Conservation (phyloP, 2,329 filamentous ascomycete species). For the Calcarisporium arbuscula region DNA sequence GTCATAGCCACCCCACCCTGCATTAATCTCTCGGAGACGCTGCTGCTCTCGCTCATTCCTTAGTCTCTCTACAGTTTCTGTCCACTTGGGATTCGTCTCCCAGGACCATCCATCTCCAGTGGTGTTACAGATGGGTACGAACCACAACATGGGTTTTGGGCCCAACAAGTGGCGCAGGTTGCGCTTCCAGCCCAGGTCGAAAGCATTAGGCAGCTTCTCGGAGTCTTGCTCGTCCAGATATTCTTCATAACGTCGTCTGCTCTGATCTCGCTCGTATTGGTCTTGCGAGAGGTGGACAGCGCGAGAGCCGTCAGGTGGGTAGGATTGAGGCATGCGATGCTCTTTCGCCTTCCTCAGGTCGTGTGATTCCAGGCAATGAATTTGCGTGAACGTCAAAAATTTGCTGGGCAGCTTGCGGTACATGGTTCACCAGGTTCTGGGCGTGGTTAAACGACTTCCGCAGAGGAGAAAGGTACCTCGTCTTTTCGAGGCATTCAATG, state of each 20-base stretch:
- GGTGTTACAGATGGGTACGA: constrained; percentile 74
- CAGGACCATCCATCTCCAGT: constrained; percentile 91
- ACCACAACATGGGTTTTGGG: constrained; percentile 64
- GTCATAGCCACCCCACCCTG: constrained; percentile 55
- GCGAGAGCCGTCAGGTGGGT: constrained; percentile 24
- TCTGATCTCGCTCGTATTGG: constrained; percentile 49
- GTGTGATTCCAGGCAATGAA: constrained; percentile 69
- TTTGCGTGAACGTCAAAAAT: constrained; percentile 78
- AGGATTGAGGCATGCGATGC: constrained; percentile 22
- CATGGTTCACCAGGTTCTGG: constrained; percentile 44
- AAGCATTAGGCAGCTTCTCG: constrained; percentile 83
- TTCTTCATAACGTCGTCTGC: constrained; percentile 51
- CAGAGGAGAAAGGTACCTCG: constrained; percentile 80
- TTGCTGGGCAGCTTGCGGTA: constrained; percentile 57
- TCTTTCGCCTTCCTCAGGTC: constrained; percentile 77
- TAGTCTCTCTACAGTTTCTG: constrained; percentile 63
- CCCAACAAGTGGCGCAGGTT: constrained; percentile 84
- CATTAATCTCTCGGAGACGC: constrained; percentile 54
- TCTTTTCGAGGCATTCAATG: constrained; percentile 94
- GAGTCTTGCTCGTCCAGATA: constrained; percentile 90
- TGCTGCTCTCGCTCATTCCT: constrained; percentile 52
- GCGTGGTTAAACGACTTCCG: constrained; percentile 61
- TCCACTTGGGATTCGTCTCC: constrained; percentile 78
- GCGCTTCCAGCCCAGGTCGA: constrained; percentile 76
- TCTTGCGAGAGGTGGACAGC: constrained; percentile 46